Conservation (phyloP, 2,329 filamentous ascomycete genomes). For the Alternaria novae-zelandiae region DNA sequence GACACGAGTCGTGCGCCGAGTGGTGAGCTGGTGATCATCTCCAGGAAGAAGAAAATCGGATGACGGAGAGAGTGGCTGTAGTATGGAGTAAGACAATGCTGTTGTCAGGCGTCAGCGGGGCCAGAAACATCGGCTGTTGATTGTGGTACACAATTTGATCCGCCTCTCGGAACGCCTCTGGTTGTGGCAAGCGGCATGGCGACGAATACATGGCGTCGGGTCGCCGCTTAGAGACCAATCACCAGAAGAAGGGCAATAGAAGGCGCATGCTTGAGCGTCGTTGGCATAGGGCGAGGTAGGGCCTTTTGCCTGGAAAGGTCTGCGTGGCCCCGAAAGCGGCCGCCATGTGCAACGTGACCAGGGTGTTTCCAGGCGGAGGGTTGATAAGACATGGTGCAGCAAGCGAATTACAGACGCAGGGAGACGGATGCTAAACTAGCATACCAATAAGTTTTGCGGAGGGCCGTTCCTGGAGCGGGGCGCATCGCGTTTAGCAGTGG, state of each 20-base stretch:
- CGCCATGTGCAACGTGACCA: slow-evolving; percentile 40
- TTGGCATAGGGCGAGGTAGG: slow-evolving; percentile 26
- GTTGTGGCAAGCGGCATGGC: slow-evolving; percentile 45
- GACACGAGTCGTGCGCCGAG: slow-evolving; percentile 25
- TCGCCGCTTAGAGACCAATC: slow-evolving; percentile 38
- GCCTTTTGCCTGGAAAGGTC: slow-evolving; percentile 35
- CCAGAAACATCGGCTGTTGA: slow-evolving; percentile 35
- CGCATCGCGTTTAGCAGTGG: slow-evolving; percentile 9
- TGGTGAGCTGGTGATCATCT: slow-evolving; percentile 34
- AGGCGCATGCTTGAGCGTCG: slow-evolving; percentile 27
- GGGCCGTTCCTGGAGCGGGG: slow-evolving; percentile 13
- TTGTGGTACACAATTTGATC: slow-evolving; percentile 37
- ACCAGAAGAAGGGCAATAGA: slow-evolving; percentile 20
- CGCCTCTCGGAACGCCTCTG: slow-evolving; percentile 27
- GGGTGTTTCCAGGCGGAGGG: slow-evolving; percentile 32
- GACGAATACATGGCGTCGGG: slow-evolving; percentile 38
- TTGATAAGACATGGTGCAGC: slow-evolving; percentile 36
- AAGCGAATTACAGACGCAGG: slow-evolving; percentile 25
- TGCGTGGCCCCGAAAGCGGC: slow-evolving; percentile 31
- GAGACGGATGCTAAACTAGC: slow-evolving; percentile 12
- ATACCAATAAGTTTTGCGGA: slow-evolving; percentile 20
- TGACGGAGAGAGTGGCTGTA: neutral
- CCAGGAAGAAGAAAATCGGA: slow-evolving; percentile 17
- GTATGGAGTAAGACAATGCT: slow-evolving; percentile 31
- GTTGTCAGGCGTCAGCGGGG: slow-evolving; percentile 42